Percentiles rank a stretch among this genome's conserved stretches.
Evolutionary conservation across 225 moss, liverwort and hornwort species (phyloP).

Genomic region (Pseudoscleropodium purum): DNA sequence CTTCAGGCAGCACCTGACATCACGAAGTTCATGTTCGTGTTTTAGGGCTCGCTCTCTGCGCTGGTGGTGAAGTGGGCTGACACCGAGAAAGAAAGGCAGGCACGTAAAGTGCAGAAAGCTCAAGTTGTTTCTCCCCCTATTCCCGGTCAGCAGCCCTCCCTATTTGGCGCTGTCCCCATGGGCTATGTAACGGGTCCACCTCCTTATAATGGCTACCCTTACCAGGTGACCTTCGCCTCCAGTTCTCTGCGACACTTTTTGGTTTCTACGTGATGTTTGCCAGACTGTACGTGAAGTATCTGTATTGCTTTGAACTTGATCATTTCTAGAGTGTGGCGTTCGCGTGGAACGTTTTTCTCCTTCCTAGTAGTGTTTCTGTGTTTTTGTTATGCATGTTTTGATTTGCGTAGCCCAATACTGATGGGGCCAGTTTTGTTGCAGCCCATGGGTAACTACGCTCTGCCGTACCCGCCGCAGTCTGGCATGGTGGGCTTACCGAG

Average conservation of each 20-base stretch:
- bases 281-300: background rate
- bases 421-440: slow-evolving; percentile 4
- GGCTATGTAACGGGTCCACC: slow-evolving; percentile 74
- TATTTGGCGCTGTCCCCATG: slow-evolving; percentile 91
- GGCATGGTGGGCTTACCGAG: slow-evolving; percentile 40
- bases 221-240: slow-evolving; percentile 35
- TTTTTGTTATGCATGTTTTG: background rate
- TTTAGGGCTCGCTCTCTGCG: slow-evolving; percentile 75
- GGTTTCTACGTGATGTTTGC: background rate
- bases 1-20: background rate
- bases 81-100: slow-evolving; percentile 90
- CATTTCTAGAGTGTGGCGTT: background rate
- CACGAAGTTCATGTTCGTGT: background rate
- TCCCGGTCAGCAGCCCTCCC: slow-evolving; percentile 84
- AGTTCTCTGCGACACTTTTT: background rate
- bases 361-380: background rate
- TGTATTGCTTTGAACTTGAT: background rate
- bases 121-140: slow-evolving; percentile 76
- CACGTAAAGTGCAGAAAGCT: slow-evolving; percentile 85
- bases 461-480: slow-evolving; percentile 46
- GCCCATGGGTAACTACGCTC: slow-evolving; percentile 49
- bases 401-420: background rate
- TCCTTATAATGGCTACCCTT: slow-evolving; percentile 72
- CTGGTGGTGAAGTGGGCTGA: slow-evolving; percentile 97
- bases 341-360: background rate